Conservation (phyloP, 768 basidiomycete species). For the Mycena belliarum region DNA sequence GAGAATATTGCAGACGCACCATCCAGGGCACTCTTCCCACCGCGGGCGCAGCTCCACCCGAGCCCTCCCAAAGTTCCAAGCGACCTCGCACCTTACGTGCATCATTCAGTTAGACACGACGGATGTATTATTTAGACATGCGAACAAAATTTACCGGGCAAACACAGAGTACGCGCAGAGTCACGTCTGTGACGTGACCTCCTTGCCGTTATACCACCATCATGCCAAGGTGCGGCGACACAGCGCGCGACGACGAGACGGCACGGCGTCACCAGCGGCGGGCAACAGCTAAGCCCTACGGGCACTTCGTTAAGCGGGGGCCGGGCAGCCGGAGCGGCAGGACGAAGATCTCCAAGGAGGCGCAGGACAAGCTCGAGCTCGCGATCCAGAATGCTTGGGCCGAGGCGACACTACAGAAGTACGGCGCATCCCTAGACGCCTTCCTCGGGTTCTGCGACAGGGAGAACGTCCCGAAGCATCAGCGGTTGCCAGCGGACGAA, state of each 20-base stretch:
- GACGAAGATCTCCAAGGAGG: neutral
- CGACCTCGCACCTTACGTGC: neutral
- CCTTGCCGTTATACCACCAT: too few relatives aligned
- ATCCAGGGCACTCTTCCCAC: slow-evolving; percentile 37
- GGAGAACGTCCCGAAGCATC: neutral
- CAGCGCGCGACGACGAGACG: too few relatives aligned
- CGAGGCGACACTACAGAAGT: slow-evolving; percentile 11
- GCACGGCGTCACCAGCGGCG: too few relatives aligned
- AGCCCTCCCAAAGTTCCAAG: neutral
- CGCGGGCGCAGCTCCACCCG: slow-evolving; percentile 22
- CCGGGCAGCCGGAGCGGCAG: too few relatives aligned
- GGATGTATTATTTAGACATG: too few relatives aligned
- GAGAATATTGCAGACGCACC: slow-evolving; percentile 34
- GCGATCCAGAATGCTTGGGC: slow-evolving; percentile 4
- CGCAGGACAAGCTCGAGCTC: neutral
- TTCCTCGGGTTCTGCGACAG: slow-evolving; percentile 12
- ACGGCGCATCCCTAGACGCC: neutral
- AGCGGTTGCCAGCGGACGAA: slow-evolving; percentile 6
- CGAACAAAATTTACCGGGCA: neutral
- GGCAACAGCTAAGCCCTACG: too few relatives aligned
- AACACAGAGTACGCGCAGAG: too few relatives aligned
- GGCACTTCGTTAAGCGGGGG: too few relatives aligned
- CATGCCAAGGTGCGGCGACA: too few relatives aligned
- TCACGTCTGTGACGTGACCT: too few relatives aligned
- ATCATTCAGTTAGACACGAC: neutral